These are phyloP conservation scores for Blepharisma stoltei DNA, from an alignment of 73 alveolate species.

Conservation along the genomic window DNA sequence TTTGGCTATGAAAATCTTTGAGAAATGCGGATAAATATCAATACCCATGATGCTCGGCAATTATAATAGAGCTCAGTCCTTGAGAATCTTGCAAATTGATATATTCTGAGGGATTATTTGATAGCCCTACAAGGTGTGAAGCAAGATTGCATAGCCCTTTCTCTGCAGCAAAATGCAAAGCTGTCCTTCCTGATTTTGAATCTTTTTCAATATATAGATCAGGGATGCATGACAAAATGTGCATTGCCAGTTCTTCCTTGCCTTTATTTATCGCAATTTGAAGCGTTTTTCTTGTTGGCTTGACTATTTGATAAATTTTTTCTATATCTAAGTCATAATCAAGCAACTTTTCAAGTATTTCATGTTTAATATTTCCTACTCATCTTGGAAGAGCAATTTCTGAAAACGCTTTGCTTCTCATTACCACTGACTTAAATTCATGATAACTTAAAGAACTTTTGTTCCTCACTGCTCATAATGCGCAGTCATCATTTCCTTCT, in stretches of 20 bases:
- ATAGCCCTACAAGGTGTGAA: not conserved
- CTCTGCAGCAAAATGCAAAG: slow-evolving; percentile 6
- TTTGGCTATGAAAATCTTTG: not conserved
- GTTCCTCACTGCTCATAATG: not conserved
- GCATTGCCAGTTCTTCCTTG: not conserved
- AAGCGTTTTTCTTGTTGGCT: not conserved
- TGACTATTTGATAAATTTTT: not conserved
- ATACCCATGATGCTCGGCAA: not conserved
- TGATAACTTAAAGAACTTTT: not conserved
- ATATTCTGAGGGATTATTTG: not conserved
- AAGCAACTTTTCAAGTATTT: not conserved
- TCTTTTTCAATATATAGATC: not conserved
- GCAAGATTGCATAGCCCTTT: not conserved
- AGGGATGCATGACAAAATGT: not conserved
- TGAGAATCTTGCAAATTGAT: not conserved
- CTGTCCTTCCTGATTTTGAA: slow-evolving; percentile 6
- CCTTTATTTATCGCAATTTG: not conserved
- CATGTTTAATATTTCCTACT: not conserved
- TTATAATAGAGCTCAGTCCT: not conserved
- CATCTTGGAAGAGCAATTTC: slow-evolving; percentile 13
- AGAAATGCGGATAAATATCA: not conserved
- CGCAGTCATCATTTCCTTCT: not conserved
- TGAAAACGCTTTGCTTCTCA: not conserved
- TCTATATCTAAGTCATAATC: not conserved
- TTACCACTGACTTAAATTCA: not conserved